Conservation (phyloP, 1,284 basidiomycete genomes). For the Microbotryum scabiosae region DNA sequence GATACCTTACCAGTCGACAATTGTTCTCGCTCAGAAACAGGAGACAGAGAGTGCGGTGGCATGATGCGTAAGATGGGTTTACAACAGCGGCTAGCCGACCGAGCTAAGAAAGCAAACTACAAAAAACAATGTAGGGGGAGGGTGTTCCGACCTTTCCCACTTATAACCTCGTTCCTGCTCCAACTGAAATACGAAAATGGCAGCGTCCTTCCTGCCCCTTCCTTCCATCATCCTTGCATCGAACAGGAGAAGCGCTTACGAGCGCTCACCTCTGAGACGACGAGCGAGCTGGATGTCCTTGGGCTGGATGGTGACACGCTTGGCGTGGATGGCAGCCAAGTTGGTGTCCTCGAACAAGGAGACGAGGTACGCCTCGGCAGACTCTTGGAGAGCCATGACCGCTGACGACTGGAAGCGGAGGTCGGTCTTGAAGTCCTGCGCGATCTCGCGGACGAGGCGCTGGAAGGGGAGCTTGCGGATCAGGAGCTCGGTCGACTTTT, state of each 20-base stretch:
- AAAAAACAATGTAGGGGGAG: too few relatives aligned
- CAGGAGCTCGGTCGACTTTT: constrained; percentile 48
- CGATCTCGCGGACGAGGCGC: constrained; percentile 36
- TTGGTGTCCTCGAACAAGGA: constrained; percentile 63
- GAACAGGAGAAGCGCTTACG: constrained; percentile 41
- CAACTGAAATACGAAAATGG: too few relatives aligned
- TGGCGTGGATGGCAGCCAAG: constrained; percentile 47
- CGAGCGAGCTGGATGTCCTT: constrained; percentile 59
- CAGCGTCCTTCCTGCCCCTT: too few relatives aligned
- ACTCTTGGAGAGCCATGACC: constrained; percentile 41
- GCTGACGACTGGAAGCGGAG: constrained; percentile 38
- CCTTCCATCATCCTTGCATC: too few relatives aligned
- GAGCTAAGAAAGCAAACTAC: too few relatives aligned
- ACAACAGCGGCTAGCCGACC: too few relatives aligned
- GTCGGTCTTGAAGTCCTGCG: constrained; percentile 39
- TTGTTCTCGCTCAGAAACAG: too few relatives aligned
- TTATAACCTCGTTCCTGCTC: too few relatives aligned
- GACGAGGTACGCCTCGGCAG: constrained; percentile 73
- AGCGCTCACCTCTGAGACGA: constrained; percentile 65
- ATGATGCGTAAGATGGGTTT: too few relatives aligned
- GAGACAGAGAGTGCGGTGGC: too few relatives aligned
- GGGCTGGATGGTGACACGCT: constrained; percentile 56
- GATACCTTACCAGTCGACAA: too few relatives aligned
- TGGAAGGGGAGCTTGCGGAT: constrained; percentile 45
- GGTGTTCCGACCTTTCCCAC: too few relatives aligned